phyloP scores from a whole-genome alignment of 2,329 filamentous ascomycete genomes.

The Penicillium sp. region DNA sequence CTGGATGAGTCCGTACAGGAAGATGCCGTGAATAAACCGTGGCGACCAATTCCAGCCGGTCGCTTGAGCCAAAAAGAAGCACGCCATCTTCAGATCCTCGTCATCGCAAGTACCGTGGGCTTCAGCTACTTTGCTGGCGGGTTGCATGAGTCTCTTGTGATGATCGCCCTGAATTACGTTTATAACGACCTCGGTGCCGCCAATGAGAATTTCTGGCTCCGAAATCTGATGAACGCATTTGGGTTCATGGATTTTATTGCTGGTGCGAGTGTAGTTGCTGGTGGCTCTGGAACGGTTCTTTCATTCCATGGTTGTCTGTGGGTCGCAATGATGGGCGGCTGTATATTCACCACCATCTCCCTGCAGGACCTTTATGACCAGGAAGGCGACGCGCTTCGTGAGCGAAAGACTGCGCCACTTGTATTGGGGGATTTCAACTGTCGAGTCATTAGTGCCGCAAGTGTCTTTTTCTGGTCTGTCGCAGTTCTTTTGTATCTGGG shows the following conservation, averaged over 20 bases:
- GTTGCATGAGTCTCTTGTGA: slow-evolving; percentile 1
- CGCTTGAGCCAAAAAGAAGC: slow-evolving; percentile 17
- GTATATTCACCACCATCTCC: slow-evolving; percentile 35
- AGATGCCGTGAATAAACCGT: slow-evolving; percentile 41
- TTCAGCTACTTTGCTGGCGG: slow-evolving; percentile 1
- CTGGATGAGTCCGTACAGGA: slow-evolving; percentile 31
- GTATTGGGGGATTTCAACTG: slow-evolving; percentile 6
- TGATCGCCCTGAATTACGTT: slow-evolving; percentile 2
- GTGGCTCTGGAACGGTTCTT: neutral
- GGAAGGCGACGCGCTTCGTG: slow-evolving; percentile 23
- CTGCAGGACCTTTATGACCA: slow-evolving; percentile 37
- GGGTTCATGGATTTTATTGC: slow-evolving; percentile 6
- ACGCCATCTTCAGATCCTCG: neutral
- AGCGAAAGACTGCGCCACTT: slow-evolving; percentile 15
- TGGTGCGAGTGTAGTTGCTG: slow-evolving; percentile 2
- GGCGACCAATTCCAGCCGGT: slow-evolving; percentile 27
- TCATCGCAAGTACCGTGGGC: neutral
- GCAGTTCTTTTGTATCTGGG: slow-evolving; percentile 1
- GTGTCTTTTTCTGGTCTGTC: slow-evolving; percentile 2
- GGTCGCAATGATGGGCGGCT: slow-evolving; percentile 10
- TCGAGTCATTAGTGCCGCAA: slow-evolving; percentile 5
- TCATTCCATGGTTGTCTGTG: slow-evolving; percentile 1
- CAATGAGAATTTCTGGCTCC: slow-evolving; percentile 1
- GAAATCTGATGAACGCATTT: slow-evolving; percentile 7
- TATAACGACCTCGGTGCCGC: slow-evolving; percentile 7